Evolutionary conservation across 805 yeast species (phyloP).

Genomic region (Sungouiozyma intestinalis): DNA sequence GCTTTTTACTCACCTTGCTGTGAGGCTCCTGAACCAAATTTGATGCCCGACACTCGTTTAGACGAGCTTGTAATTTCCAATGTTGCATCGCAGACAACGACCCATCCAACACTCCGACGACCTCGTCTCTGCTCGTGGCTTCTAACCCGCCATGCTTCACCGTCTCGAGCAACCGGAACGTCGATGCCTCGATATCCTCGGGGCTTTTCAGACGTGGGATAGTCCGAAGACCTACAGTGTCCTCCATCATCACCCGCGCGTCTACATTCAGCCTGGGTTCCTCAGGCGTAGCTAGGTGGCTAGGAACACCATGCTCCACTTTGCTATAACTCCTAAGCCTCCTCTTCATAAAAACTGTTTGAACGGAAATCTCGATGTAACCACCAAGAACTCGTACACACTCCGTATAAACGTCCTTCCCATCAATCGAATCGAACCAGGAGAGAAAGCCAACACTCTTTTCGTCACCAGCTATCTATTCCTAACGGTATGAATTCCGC

Average conservation of each 20-base stretch:
- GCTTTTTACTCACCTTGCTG: too few relatives aligned
- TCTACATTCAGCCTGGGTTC: not conserved
- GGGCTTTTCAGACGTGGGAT: not conserved
- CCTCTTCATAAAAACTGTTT: too few relatives aligned
- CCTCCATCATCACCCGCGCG: not conserved
- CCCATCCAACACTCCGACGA: conserved; percentile 18
- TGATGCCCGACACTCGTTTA: conserved; percentile 7
- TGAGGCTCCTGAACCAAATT: not conserved
- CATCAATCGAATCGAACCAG: too few relatives aligned
- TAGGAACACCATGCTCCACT: not conserved
- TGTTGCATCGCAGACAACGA: conserved; percentile 24
- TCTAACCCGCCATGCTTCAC: conserved; percentile 1
- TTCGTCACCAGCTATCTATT: too few relatives aligned
- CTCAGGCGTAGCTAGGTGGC: not conserved
- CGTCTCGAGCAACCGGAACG: not conserved
- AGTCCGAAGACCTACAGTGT: not conserved
- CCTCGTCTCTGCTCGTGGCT: conserved; percentile 3
- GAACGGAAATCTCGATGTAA: too few relatives aligned
- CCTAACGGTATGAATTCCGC: too few relatives aligned
- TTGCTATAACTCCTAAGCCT: not conserved
- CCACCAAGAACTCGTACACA: too few relatives aligned
- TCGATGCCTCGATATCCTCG: not conserved
- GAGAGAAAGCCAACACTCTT: too few relatives aligned
- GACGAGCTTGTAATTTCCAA: conserved; percentile 26
- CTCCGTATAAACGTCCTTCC: too few relatives aligned